Base-by-base conservation (phyloP, 139 green algal species). In the Zygnema cylindricum region DNA sequence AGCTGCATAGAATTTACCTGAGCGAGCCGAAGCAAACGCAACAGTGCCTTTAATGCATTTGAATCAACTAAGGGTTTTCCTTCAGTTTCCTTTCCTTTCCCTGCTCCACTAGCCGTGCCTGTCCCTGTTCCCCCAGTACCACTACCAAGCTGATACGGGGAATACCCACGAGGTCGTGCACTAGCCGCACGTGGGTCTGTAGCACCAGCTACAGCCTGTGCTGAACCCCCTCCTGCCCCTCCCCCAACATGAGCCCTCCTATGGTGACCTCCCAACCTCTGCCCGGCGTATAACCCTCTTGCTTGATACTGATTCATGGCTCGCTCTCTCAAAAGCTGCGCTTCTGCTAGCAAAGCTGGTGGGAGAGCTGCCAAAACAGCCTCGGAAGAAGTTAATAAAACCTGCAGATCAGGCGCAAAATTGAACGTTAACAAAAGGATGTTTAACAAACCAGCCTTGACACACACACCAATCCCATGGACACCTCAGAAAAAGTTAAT, bases 281-380 rank as follows among this genome's bases (percentile, higher is more conserved):
- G 55, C 55, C 36, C 82, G 23, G 22, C 82, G 21, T 69, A 84
- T 22, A 84, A 54, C 16, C 77, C 77, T n/a, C 75, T 42, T 1
- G 25, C 39, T 40, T 84, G 81, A 57, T 85, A 88, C 35, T 88
- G 89, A n/a, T 43, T 41, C 84, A 86, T 82, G 23, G 69, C 55
- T 35, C 94, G 85, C 54, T 94, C 83, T 33, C 94, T 93, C 78
- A 97, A 91, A 23, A 91, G 39, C 85, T 95, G 91, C 0, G 96
- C 96, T 87, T 98, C 96, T 0, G 95, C 96, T 42, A 95, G 91
- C 1, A 98, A 69, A 1, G 90, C 92, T 0, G 96, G 93, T 0
- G 96, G 95, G 54, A 98, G 94, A 1, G 93, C 93, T n/a, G 91
- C 87, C 22, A 98, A 94, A 49, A 98, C 55, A 11, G 92, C 90